phyloP scores from a whole-genome alignment of 2,329 filamentous ascomycete genomes.

The Cladobotryum mycophilum region DNA sequence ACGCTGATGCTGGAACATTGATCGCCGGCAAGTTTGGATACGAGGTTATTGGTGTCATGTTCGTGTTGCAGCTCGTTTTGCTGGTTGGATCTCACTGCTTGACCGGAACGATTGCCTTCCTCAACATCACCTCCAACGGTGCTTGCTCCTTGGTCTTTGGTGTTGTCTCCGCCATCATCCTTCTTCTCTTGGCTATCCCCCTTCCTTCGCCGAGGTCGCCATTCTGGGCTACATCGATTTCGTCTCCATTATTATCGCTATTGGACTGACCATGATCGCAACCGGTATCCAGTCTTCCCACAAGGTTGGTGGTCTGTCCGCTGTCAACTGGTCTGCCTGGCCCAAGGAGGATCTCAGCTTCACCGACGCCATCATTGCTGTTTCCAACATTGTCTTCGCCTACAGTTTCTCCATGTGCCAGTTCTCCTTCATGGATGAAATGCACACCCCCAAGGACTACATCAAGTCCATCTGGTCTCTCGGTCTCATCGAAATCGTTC shows the following conservation, averaged over 20 bases:
- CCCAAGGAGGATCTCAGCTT: slow-evolving; percentile 41
- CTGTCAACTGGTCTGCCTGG: slow-evolving; percentile 39
- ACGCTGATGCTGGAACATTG: slow-evolving; percentile 61
- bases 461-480: slow-evolving; percentile 54
- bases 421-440: slow-evolving; percentile 49
- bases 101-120: slow-evolving; percentile 64
- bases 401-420: slow-evolving; percentile 53
- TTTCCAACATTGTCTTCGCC: slow-evolving; percentile 65
- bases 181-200: slow-evolving; percentile 42
- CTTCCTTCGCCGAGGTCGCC: slow-evolving; percentile 43
- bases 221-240: slow-evolving; percentile 51
- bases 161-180: slow-evolving; percentile 39
- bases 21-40: slow-evolving; percentile 55
- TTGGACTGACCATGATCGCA: slow-evolving; percentile 60
- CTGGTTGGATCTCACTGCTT: slow-evolving; percentile 66
- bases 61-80: slow-evolving; percentile 60
- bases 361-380: slow-evolving; percentile 51
- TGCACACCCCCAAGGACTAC: slow-evolving; percentile 43
- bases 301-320: slow-evolving; percentile 24
- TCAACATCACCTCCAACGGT: slow-evolving; percentile 53
- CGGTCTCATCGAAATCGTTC: slow-evolving; percentile 53
- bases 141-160: slow-evolving; percentile 40
- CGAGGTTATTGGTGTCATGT: slow-evolving; percentile 56
- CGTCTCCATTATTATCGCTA: slow-evolving; percentile 55
- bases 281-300: slow-evolving; percentile 44